A percentile compares a stretch with the other conserved stretches of the same genome.
Conservation (phyloP, 306 rosid species). For the Trifolium dubium region DNA sequence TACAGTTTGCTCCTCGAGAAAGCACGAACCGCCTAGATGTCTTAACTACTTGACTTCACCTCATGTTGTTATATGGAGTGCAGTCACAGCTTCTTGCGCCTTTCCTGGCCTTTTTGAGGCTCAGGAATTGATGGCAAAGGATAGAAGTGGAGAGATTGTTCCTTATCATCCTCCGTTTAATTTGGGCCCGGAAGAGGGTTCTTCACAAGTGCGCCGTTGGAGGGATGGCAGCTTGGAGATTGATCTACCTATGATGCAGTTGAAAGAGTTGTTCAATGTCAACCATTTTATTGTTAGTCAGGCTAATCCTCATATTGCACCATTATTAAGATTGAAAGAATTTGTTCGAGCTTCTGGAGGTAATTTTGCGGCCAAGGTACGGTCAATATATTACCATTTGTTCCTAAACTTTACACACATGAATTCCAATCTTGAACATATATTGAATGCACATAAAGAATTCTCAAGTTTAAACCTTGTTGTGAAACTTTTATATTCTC, state of each 20-base stretch:
- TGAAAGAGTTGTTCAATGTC: conserved; percentile 93
- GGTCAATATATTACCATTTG: too few species aligned
- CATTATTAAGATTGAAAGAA: conserved; percentile 85
- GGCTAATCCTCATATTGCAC: conserved; percentile 97
- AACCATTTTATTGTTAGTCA: conserved; percentile 96
- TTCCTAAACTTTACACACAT: too few species aligned
- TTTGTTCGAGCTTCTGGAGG: conserved; percentile 89
- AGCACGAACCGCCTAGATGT: conserved; percentile 98
- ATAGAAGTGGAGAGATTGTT: conserved; percentile 90
- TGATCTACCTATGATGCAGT: conserved; percentile 95
- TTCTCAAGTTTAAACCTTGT: conserved; percentile 12
- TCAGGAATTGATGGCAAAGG: conserved; percentile 97
- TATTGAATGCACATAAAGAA: background rate
- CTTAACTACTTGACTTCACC: conserved; percentile 98
- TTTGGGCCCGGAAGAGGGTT: conserved; percentile 86
- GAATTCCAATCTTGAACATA: background rate
- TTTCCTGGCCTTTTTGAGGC: conserved; percentile 99
- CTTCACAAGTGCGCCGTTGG: conserved; percentile 87
- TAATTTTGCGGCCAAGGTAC: conserved; percentile 93
- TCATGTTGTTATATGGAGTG: conserved; percentile 99
- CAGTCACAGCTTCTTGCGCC: conserved; percentile 98
- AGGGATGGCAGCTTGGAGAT: conserved; percentile 98
- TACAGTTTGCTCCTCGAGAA: conserved; percentile 93
- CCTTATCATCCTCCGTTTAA: conserved; percentile 97
- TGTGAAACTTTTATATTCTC: background rate